Evolutionary conservation across 2,329 filamentous ascomycete species (phyloP), one percentile per base, ranked within the genome.

Genomic region (Tolypocladium guangdongense): DNA sequence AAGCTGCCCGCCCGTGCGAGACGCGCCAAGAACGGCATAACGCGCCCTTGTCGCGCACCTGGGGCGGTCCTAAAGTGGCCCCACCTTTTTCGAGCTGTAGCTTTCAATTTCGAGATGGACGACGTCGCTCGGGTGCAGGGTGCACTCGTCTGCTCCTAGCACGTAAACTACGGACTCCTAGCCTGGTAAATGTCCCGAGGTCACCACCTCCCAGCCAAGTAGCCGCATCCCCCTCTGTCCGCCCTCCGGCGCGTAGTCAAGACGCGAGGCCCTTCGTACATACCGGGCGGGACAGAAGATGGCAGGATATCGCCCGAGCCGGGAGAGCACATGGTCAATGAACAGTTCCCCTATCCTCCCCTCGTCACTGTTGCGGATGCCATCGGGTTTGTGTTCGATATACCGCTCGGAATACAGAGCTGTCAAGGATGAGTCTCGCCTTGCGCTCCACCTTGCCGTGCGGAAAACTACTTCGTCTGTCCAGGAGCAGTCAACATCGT

Each of bases 401-500:
- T 86, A 80, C 81, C 82, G 82, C 82, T 83, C 82, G 80, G 82
- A 85, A 85, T 86, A 86, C 82, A 85, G 80, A 84, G 81, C 78
- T 75, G 72, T 77, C 82, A 86, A 86, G 82, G 82, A 86, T 81
- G 73, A 74, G 67, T 82, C 82, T 85, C 81, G 80, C 82, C 82
- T 86, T 86, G 82, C 80, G 81, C 82, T 86, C 82, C 82, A 86
- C 82, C 82, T 81, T 77, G 81, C 81, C 81, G 80, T 82, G 82
- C 82, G 82, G 80, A 80, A 18, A 18, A 7, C 30, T 52, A 36
- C n/a, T 16, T 43, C 36, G 18, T 38, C 20, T 35, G 22, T 45
- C 8, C 22, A 45, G 41, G 41, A 7, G 24, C 41, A 46, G 11
- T 7, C 27, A 30, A 10, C 7, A n/a, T 46, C 41, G 14, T 16